Evolutionary conservation across 192 early-diverging fungal genomes (phyloP), one percentile per base, ranked within the genome.

Genomic region (Lunasporangiospora selenospora): DNA sequence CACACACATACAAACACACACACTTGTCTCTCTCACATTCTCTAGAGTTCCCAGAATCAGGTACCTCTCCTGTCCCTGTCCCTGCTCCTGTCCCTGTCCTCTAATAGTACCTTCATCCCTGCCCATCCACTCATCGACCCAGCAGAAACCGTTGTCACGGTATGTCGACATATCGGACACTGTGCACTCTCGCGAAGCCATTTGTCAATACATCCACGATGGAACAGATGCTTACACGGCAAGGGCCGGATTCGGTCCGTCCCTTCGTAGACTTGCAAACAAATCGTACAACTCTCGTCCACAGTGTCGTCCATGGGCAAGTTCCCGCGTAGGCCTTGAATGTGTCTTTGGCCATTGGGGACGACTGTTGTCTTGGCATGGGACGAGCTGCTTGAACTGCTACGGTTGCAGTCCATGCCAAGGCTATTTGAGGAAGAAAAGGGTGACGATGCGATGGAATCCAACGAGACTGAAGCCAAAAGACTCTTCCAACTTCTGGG

Each of bases 91-190:
- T 7, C 37, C 37, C 37, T 38, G 15, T 15, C 37, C 8, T 43
- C 15, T 6, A 4, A 18, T 11, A 16, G 15, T 43, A 13, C 15
- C 5, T 13, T 13, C 5, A 43, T 43, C 21, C 41, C 41, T 18
- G 41, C 15, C 15, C 41, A 6, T 13, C 6, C 41, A 7, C 4
- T 6, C 57, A 59, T 59, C 3, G 43, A n/a, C 23, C 48, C 45
- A 2, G 48, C 57, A 23, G 34, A n/a, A 16, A 33, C 33, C 1
- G 30, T 36, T 9, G 43, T 45, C 43, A 59, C 57, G 13, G 46
- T 45, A 8, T 59, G 57, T 48, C 57, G 31, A 45, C 57, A 59
- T n/a, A 59, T 59, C 3, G 57, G 57, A 48, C 57, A 59, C 6
- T 48, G 57, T n/a, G 45, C 57, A 31, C 48, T 47, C 13, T 6